Conservation (phyloP, 495 filamentous ascomycete genomes). For the Geoglossum glabrum region DNA sequence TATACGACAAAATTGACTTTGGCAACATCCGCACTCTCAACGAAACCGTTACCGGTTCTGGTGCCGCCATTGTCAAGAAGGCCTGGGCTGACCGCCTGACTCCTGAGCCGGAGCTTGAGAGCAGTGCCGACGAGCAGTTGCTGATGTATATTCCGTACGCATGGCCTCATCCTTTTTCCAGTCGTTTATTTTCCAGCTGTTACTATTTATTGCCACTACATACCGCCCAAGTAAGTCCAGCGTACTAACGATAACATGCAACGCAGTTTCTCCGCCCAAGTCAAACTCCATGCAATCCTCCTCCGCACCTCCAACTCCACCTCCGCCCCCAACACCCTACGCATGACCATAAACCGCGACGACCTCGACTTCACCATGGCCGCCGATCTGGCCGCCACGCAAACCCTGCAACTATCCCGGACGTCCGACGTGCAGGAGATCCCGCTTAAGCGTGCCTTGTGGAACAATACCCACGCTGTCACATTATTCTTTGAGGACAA, state of each 20-base stretch:
- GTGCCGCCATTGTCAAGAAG: slow-evolving; percentile 63
- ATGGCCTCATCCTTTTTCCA: neutral
- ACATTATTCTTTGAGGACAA: slow-evolving; percentile 72
- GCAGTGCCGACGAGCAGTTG: slow-evolving; percentile 83
- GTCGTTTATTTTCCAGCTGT: no score
- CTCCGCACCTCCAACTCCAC: slow-evolving; percentile 50
- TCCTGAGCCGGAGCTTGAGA: slow-evolving; percentile 50
- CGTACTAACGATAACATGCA: no score
- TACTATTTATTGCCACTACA: no score
- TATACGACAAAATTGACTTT: slow-evolving; percentile 85
- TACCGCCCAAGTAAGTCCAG: no score
- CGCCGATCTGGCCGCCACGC: slow-evolving; percentile 46
- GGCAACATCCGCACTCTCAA: slow-evolving; percentile 71
- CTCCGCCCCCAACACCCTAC: slow-evolving; percentile 63
- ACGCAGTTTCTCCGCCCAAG: slow-evolving; percentile 71
- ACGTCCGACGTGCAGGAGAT: slow-evolving; percentile 71
- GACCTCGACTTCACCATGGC: slow-evolving; percentile 69
- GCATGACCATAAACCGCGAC: slow-evolving; percentile 66
- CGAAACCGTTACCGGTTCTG: slow-evolving; percentile 46
- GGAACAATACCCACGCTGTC: slow-evolving; percentile 57
- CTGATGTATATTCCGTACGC: slow-evolving; percentile 78
- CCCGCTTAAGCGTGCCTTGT: slow-evolving; percentile 66
- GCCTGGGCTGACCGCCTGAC: slow-evolving; percentile 67
- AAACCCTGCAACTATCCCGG: slow-evolving; percentile 58
- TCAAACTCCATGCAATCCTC: slow-evolving; percentile 77